A percentile compares a stretch with the other conserved stretches of the same genome.
Evolutionary conservation across 371 early-diverging fungal genomes (phyloP).

Genomic region (Mucor circinelloides): DNA sequence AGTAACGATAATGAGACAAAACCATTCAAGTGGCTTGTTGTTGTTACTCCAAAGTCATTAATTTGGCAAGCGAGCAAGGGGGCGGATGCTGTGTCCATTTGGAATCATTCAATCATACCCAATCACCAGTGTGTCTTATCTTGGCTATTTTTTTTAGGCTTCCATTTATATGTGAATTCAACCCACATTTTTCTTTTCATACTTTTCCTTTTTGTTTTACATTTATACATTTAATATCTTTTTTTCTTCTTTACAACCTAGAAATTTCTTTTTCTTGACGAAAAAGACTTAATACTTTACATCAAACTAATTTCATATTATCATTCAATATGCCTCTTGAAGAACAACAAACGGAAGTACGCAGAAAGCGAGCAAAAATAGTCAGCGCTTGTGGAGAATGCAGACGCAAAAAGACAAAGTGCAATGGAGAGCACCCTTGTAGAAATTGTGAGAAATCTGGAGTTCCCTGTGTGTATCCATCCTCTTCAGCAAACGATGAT

Average conservation of each 20-base stretch:
- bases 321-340: constrained; percentile 12
- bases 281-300: not conserved
- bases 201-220: not conserved
- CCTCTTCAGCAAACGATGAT: constrained; percentile 37
- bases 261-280: not conserved
- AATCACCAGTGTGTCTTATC: constrained; percentile 3
- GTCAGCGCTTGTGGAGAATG: constrained; percentile 67
- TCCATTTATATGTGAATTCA: not conserved
- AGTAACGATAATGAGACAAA: not conserved
- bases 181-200: not conserved
- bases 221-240: not conserved
- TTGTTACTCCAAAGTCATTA: constrained; percentile 3
- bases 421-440: constrained; percentile 66
- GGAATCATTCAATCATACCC: constrained; percentile 1
- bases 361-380: constrained; percentile 65
- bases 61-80: constrained; percentile 4
- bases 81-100: not conserved
- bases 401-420: constrained; percentile 64
- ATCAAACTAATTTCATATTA: not conserved
- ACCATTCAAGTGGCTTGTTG: constrained; percentile 3
- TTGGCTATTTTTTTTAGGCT: not conserved
- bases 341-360: constrained; percentile 28
- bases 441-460: constrained; percentile 60
- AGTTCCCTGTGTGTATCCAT: constrained; percentile 55
- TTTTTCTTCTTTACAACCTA: not conserved